Conservation (phyloP, 495 filamentous ascomycete genomes). For the Trichoderma orchidacearum region DNA sequence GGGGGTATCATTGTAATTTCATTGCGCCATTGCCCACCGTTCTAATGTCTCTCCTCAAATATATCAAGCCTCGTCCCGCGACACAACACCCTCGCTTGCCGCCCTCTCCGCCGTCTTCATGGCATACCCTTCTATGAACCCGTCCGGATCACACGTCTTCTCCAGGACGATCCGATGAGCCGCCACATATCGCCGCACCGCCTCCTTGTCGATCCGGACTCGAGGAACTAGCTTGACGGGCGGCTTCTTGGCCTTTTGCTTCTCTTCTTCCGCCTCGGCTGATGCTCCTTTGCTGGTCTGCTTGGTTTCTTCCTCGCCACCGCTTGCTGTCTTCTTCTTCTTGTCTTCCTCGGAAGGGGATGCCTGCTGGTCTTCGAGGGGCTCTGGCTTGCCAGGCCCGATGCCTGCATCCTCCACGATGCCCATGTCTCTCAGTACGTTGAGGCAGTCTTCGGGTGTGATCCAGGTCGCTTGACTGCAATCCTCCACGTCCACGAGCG, state of each 20-base stretch:
- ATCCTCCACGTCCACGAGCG: slow-evolving; percentile 21
- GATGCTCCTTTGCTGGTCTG: not conserved
- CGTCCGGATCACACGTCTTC: slow-evolving; percentile 38
- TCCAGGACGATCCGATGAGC: slow-evolving; percentile 30
- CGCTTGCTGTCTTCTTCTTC: slow-evolving; percentile 4
- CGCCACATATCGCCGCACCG: slow-evolving; percentile 39
- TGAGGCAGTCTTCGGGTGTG: slow-evolving; percentile 65
- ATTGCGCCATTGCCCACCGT: not conserved
- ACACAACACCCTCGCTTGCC: not conserved
- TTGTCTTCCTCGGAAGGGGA: slow-evolving; percentile 4
- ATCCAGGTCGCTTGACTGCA: slow-evolving; percentile 57
- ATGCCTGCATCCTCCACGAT: slow-evolving; percentile 47
- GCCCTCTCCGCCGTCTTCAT: slow-evolving; percentile 11
- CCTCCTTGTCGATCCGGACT: slow-evolving; percentile 39
- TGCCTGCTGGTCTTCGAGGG: not conserved
- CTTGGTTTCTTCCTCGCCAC: slow-evolving; percentile 3
- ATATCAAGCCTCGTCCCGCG: not conserved
- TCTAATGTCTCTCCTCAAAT: not conserved
- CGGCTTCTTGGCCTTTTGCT: slow-evolving; percentile 6
- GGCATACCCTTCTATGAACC: slow-evolving; percentile 40
- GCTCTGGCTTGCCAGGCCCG: slow-evolving; percentile 27
- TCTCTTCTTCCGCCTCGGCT: slow-evolving; percentile 5
- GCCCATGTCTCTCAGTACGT: slow-evolving; percentile 64
- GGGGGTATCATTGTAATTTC: not conserved
- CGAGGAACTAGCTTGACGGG: slow-evolving; percentile 19